Evolutionary conservation across 2,329 filamentous ascomycete species (phyloP).

Genomic region (Cladosporium halotolerans): DNA sequence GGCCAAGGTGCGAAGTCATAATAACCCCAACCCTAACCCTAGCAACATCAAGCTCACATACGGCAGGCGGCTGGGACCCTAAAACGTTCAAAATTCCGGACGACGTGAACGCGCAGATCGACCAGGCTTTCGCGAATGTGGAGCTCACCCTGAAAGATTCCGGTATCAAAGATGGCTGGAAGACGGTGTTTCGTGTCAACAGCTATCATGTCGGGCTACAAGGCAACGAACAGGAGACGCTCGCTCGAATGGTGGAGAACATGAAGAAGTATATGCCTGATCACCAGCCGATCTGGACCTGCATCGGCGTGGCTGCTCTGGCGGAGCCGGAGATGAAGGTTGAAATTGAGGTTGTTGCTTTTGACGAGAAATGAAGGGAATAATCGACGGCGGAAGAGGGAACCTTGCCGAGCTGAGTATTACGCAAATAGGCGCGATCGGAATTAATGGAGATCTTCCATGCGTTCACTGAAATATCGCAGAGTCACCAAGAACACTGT

Average conservation of each 20-base stretch:
- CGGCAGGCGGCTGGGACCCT: constrained; percentile 31
- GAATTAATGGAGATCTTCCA: too few relatives aligned
- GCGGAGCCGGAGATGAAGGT: constrained; percentile 48
- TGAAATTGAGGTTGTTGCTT: constrained; percentile 49
- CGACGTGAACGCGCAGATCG: constrained; percentile 27
- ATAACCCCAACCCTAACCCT: background rate
- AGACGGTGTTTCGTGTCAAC: constrained; percentile 42
- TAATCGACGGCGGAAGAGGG: too few relatives aligned
- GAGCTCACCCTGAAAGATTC: constrained; percentile 46
- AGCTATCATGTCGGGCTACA: constrained; percentile 20
- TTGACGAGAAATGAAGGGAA: constrained; percentile 10
- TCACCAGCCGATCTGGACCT: constrained; percentile 51
- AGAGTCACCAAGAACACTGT: too few relatives aligned
- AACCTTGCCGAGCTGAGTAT: too few relatives aligned
- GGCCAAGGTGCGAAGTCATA: constrained; percentile 29
- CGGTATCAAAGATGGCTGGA: constrained; percentile 49
- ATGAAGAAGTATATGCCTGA: constrained; percentile 48
- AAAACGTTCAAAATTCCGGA: constrained; percentile 16
- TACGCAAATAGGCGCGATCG: too few relatives aligned
- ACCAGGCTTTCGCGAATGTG: constrained; percentile 51
- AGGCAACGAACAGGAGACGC: constrained; percentile 13
- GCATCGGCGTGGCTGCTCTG: constrained; percentile 45
- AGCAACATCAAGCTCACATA: background rate
- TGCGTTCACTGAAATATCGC: too few relatives aligned
- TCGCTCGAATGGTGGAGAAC: constrained; percentile 41